Percentiles rank a stretch among this genome's conserved stretches.
phyloP scores from a whole-genome alignment of 73 alveolate species.

The Paramecium primaurelia region DNA sequence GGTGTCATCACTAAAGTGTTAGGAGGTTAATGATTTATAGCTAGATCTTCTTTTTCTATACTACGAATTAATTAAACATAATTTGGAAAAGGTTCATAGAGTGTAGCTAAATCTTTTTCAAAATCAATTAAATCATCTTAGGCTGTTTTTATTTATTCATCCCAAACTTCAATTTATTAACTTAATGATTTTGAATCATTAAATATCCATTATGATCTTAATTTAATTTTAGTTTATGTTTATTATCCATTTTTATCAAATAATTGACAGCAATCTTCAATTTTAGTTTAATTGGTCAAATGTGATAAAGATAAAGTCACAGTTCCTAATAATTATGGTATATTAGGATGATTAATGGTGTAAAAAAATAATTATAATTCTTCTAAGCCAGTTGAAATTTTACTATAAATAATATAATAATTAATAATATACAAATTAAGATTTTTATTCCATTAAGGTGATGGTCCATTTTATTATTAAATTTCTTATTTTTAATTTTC shows the following conservation, averaged over 20 bases:
- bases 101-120: background rate
- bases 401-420: background rate
- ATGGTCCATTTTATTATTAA: background rate
- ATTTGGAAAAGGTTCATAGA: slow-evolving; percentile 25
- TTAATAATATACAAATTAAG: background rate
- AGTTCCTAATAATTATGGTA: slow-evolving; percentile 25
- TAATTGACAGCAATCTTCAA: background rate
- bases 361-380: slow-evolving; percentile 7
- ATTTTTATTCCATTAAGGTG: background rate
- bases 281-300: background rate
- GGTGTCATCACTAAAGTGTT: slow-evolving; percentile 3
- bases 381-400: slow-evolving; percentile 11
- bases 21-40: background rate
- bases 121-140: background rate
- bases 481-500: slow-evolving; percentile 9
- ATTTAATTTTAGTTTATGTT: background rate
- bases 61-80: background rate
- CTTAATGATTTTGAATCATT: background rate
- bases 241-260: background rate
- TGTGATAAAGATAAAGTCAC: background rate
- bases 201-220: background rate
- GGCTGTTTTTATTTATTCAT: background rate
- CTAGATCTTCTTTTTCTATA: background rate
- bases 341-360: slow-evolving; percentile 1
- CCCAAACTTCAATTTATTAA: background rate